phyloP scores from a whole-genome alignment of 345 rosid species.

The Hibiscus mutabilis region DNA sequence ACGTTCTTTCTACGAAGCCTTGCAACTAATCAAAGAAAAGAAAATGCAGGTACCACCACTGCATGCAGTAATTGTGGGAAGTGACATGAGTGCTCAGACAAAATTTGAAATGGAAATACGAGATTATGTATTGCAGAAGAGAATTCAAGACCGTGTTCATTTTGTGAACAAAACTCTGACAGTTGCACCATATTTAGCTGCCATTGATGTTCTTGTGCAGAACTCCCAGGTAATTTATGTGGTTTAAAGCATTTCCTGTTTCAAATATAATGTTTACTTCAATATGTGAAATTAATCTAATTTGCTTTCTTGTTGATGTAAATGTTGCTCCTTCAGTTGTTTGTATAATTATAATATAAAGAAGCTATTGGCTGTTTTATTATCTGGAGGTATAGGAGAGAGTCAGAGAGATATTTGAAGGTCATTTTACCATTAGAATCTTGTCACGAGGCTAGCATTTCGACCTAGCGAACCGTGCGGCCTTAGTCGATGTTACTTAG shows the following conservation, averaged over 20 bases:
- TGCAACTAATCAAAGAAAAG: constrained; percentile 54
- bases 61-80: constrained; percentile 89
- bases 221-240: constrained; percentile 57
- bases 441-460: too few species aligned
- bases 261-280: background rate
- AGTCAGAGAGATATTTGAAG: background rate
- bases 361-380: background rate
- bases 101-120: constrained; percentile 81
- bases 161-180: constrained; percentile 80
- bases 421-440: background rate
- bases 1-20: constrained; percentile 58
- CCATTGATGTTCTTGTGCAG: constrained; percentile 83
- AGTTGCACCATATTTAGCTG: constrained; percentile 77
- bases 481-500: too few species aligned
- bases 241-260: background rate
- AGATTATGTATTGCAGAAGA: constrained; percentile 48
- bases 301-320: background rate
- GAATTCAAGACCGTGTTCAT: constrained; percentile 58
- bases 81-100: constrained; percentile 77
- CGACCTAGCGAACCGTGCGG: too few species aligned
- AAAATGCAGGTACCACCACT: constrained; percentile 56
- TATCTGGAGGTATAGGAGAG: background rate
- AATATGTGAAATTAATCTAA: background rate
- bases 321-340: background rate
- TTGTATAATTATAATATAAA: background rate